Evolutionary conservation across 2,329 filamentous ascomycete species (phyloP), one percentile per base, ranked within the genome.

Genomic region (Tolypocladium inflatum): DNA sequence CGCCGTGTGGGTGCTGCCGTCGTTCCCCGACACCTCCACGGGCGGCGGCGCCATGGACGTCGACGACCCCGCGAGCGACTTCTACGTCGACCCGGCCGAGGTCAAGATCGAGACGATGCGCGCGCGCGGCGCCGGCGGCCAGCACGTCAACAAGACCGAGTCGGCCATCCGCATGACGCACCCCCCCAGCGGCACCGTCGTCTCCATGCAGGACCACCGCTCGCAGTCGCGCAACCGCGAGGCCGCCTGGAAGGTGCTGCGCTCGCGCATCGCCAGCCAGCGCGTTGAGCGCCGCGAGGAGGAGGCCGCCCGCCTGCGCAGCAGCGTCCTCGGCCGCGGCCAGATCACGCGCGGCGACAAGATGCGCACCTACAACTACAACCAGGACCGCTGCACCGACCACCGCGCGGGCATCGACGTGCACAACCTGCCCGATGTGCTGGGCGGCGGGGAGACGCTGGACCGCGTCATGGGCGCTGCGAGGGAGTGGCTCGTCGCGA

Each of bases 121-220:
- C 19, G 91, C 94, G 0, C 80, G 90, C 52, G 94, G 94, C 60
- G 93, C 94, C 0, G 94, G 94, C 38, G 94, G 94, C 1, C 94
- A 99, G 76, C 94, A 99, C 74, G 94, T 99, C 70, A 99, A 99
- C 76, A 97, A 93, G 72, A 99, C 94, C 0, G 94, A 99, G 76
- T 96, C 91, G 37, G 94, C 94, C 4, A 90, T 99, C 61, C 87
- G 94, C 11, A 80, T 99, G 66, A 97, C 92, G 2, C 94, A 99
- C 76, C 74, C 88, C 8, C 94, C 94, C 2, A 96, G 91, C 1
- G 89, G 89, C 51, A 94, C 86, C 0, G 84, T 90, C 2, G 92
- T 97, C 17, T 87, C 87, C 15, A 96, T 97, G 81, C 94, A 99
- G 72, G 94, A 99, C 70, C 87, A 86, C 56, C 84, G 94, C 57